A percentile compares a stretch with the other conserved stretches of the same genome.
These are phyloP conservation scores for Leucocoprinus birnbaumii DNA, from an alignment of 768 basidiomycete genomes.

Conservation along the genomic window DNA sequence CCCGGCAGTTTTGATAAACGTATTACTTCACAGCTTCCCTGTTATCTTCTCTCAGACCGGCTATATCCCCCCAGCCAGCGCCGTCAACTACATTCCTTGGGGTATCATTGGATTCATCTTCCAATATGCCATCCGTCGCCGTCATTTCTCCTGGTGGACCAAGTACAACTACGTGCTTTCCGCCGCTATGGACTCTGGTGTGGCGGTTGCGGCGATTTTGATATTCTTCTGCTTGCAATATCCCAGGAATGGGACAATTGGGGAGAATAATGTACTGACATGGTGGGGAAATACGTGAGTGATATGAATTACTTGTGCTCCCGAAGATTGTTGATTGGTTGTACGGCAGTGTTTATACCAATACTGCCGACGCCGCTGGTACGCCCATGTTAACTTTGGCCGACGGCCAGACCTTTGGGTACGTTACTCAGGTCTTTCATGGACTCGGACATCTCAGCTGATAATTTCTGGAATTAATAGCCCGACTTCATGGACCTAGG, in stretches of 20 bases:
- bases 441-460: too few species aligned
- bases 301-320: not conserved
- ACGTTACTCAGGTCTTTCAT: not conserved
- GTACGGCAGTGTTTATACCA: conserved; percentile 26
- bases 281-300: conserved; percentile 75
- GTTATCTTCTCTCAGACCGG: conserved; percentile 59
- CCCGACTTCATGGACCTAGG: too few species aligned
- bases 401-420: conserved; percentile 20
- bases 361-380: conserved; percentile 37
- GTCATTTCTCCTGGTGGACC: conserved; percentile 69
- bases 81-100: conserved; percentile 82
- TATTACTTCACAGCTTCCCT: conserved; percentile 15
- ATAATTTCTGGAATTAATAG: too few species aligned
- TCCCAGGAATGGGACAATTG: not conserved
- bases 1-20: too few species aligned
- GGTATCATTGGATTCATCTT: conserved; percentile 68
- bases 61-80: conserved; percentile 79
- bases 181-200: conserved; percentile 67
- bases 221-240: conserved; percentile 54
- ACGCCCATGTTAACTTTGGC: conserved; percentile 31
- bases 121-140: conserved; percentile 61
- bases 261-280: too few species aligned
- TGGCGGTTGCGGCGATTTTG: conserved; percentile 52
- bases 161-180: conserved; percentile 76
- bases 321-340: not conserved